Percentiles rank a stretch among this genome's conserved stretches.
Evolutionary conservation across 202 grass and related monocot species (phyloP).

Genomic region (Schoenoplectus triqueter): DNA sequence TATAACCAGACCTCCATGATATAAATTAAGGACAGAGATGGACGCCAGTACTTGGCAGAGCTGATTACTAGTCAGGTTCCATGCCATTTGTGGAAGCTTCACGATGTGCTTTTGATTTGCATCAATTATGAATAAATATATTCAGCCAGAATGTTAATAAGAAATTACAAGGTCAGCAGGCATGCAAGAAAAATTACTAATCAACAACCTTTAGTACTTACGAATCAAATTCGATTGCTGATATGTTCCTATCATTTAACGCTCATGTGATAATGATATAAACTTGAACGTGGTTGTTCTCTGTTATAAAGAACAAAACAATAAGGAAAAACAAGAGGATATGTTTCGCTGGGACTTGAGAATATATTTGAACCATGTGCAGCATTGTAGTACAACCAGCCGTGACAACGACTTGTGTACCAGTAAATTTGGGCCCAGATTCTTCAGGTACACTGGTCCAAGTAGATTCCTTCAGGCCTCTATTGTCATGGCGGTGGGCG

Average conservation of each 20-base stretch:
- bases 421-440: conserved; percentile 4
- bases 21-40: background rate
- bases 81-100: background rate
- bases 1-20: background rate
- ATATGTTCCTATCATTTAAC: background rate
- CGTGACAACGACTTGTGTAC: background rate
- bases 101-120: background rate
- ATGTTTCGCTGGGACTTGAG: background rate
- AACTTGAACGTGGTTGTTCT: background rate
- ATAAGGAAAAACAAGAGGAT: background rate
- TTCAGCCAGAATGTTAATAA: background rate
- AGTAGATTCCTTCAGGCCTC: background rate
- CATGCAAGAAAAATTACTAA: background rate
- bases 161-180: too few species aligned
- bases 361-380: conserved; percentile 13
- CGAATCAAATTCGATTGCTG: background rate
- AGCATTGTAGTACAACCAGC: background rate
- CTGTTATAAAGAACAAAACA: background rate
- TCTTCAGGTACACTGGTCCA: background rate
- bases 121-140: background rate
- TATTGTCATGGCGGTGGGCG: background rate
- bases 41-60: background rate
- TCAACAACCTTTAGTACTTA: background rate
- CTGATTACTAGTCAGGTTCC: background rate
- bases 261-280: background rate